phyloP scores from a whole-genome alignment of 306 rosid genomes.

The Casuarina cunninghamiana region DNA sequence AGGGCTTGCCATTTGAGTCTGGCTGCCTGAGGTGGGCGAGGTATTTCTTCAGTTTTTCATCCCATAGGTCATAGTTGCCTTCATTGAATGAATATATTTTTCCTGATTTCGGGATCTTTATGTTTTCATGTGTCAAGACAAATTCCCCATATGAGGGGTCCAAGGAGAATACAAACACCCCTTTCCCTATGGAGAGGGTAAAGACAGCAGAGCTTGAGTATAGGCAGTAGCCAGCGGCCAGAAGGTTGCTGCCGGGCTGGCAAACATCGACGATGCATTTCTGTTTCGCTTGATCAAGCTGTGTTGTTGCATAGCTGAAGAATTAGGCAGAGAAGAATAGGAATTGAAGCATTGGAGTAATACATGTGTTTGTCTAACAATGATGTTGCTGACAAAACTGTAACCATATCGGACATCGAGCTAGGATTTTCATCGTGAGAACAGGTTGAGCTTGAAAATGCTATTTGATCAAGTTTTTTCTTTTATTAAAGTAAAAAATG shows the following conservation, averaged over 20 bases:
- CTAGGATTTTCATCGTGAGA: too few species aligned
- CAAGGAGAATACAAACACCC: conserved; percentile 40
- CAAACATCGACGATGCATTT: conserved; percentile 39
- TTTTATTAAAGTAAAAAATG: too few species aligned
- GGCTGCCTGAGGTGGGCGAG: conserved; percentile 41
- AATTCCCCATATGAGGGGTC: conserved; percentile 47
- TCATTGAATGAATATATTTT: conserved; percentile 46
- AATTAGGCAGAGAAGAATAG: background rate
- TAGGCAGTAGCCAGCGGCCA: conserved; percentile 49
- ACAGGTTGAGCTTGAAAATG: too few species aligned
- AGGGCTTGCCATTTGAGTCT: conserved; percentile 32
- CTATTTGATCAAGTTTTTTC: too few species aligned
- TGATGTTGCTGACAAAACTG: too few species aligned
- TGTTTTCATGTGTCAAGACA: conserved; percentile 38
- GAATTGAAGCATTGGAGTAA: background rate
- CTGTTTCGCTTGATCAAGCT: conserved; percentile 39
- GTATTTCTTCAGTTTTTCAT: conserved; percentile 38
- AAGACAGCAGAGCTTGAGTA: conserved; percentile 50
- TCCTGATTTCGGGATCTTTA: conserved; percentile 39
- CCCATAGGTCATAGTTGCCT: conserved; percentile 44
- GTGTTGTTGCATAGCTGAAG: conserved; percentile 3
- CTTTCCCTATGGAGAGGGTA: conserved; percentile 40
- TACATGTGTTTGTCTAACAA: background rate
- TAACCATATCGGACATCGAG: too few species aligned
- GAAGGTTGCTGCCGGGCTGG: conserved; percentile 45